Conservation (phyloP, 495 filamentous ascomycete species). For the Neurospora sublineolata region DNA sequence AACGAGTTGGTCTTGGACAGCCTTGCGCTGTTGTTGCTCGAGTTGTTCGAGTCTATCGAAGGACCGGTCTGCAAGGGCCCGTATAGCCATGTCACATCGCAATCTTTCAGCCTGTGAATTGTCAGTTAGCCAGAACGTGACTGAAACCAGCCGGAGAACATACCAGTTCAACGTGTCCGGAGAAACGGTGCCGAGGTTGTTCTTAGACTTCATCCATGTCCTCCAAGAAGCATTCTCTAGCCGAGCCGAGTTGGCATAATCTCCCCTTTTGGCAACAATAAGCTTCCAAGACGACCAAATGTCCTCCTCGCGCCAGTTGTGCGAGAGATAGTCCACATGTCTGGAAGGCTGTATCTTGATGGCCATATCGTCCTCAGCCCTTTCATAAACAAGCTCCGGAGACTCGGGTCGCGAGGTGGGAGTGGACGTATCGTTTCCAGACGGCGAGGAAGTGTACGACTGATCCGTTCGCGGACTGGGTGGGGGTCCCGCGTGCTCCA, state of each 20-base stretch:
- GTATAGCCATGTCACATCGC: slow-evolving; percentile 96
- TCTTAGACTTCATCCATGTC: slow-evolving; percentile 90
- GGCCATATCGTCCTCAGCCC: slow-evolving; percentile 73
- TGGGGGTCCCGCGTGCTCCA: slow-evolving; percentile 38
- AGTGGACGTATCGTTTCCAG: slow-evolving; percentile 31
- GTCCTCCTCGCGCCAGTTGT: slow-evolving; percentile 93
- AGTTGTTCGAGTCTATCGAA: slow-evolving; percentile 39
- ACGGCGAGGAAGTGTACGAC: slow-evolving; percentile 35
- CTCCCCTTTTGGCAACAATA: slow-evolving; percentile 63
- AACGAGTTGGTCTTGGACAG: slow-evolving; percentile 77
- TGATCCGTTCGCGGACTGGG: slow-evolving; percentile 31
- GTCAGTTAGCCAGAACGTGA: slow-evolving; percentile 5
- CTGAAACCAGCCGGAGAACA: slow-evolving; percentile 13
- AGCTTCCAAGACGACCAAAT: slow-evolving; percentile 97
- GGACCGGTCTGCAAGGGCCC: slow-evolving; percentile 71
- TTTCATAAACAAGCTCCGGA: slow-evolving; percentile 27
- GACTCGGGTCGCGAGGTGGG: slow-evolving; percentile 37
- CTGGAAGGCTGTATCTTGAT: slow-evolving; percentile 67
- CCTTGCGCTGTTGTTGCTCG: slow-evolving; percentile 33
- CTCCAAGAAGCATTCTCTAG: slow-evolving; percentile 97
- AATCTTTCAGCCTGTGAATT: slow-evolving; percentile 75
- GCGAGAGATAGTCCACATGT: slow-evolving; percentile 93
- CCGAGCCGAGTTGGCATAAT: slow-evolving; percentile 69
- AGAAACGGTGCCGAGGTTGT: slow-evolving; percentile 73
- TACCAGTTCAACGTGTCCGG: slow-evolving; percentile 87